Evolutionary conservation across 2,329 filamentous ascomycete genomes (phyloP).

Genomic region (Botrytis squamosa): DNA sequence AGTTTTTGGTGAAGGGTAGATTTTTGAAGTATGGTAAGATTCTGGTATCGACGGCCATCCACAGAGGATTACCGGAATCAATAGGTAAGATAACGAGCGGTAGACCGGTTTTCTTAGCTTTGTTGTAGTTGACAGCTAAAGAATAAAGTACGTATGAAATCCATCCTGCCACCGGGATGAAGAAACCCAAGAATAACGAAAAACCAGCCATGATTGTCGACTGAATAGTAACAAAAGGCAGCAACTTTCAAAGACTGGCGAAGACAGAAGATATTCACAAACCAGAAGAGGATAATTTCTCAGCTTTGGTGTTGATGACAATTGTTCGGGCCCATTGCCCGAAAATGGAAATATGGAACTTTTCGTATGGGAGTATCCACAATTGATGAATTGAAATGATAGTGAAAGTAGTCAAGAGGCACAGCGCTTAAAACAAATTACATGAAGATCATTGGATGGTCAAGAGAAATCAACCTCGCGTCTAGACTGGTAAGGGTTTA

Average conservation of each 20-base stretch:
- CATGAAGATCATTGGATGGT: background rate
- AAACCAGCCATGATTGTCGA: background rate
- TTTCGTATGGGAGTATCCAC: background rate
- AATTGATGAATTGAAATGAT: background rate
- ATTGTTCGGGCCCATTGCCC: background rate
- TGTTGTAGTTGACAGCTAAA: slow-evolving; percentile 6
- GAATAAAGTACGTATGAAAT: slow-evolving; percentile 8
- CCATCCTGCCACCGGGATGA: slow-evolving; percentile 6
- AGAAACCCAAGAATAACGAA: slow-evolving; percentile 8
- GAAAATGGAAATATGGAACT: slow-evolving; percentile 2
- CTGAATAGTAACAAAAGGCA: background rate
- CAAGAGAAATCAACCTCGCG: background rate
- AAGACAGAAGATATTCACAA: slow-evolving; percentile 2
- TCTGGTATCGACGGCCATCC: slow-evolving; percentile 13
- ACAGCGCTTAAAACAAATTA: background rate
- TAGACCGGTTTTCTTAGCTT: slow-evolving; percentile 7
- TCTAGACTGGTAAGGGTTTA: background rate
- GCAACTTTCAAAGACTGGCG: background rate
- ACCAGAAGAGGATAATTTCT: background rate
- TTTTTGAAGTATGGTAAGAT: slow-evolving; percentile 10
- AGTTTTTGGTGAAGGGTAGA: slow-evolving; percentile 19
- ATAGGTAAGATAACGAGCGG: slow-evolving; percentile 15
- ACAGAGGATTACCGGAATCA: slow-evolving; percentile 15
- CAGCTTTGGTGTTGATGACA: background rate
- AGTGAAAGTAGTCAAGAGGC: background rate